Evolutionary conservation across 2,329 filamentous ascomycete species (phyloP), one percentile per base, ranked within the genome.

Genomic region (Cladosporium cucumerinum): DNA sequence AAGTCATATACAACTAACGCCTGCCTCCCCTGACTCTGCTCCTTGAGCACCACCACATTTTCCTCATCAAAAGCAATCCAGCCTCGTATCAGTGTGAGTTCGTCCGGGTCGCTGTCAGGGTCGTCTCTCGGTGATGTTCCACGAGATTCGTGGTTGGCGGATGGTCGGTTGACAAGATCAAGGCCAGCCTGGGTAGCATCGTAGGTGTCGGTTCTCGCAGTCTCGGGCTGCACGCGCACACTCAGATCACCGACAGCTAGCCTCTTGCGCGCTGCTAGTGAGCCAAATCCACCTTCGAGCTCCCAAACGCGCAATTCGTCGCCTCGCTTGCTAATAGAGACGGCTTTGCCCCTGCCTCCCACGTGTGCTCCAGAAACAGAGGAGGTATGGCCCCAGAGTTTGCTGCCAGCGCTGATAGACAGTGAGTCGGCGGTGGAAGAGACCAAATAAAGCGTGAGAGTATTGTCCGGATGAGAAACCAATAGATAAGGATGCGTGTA

Each of bases 11-110:
- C 87, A 73, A 93, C 85, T 67, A 97, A 77, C 66, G 89, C 87
- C 74, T 94, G 90, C 46, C 84, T 84, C 1, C 90, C 90, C 28
- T 85, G 81, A 28, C 80, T 80, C 68, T 86, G 85, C 77, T 94
- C 90, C 69, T 91, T 89, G 59, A 96, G 81, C 49, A 97, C 87
- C 67, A 96, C 88, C n/a, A 97, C 90, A 79, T 92, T 92, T 77
- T 96, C 91, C 51, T 96, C 92, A 72, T 97, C 92, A 72, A 97
- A 97, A 0, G 91, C 92, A 10, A 97, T 87, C 86, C 90, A 94
- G 60, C 84, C 83, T 66, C 82, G 77, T 46, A 79, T 83, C 5
- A 82, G 75, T 5, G 78, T 76, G 16, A 80, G 68, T 54, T 75
- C 73, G 10, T 62, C 59, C 12, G 48, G n/a, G 14, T 62, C 59